phyloP scores from a whole-genome alignment of 1,284 basidiomycete species.

The Marasmius oreades region DNA sequence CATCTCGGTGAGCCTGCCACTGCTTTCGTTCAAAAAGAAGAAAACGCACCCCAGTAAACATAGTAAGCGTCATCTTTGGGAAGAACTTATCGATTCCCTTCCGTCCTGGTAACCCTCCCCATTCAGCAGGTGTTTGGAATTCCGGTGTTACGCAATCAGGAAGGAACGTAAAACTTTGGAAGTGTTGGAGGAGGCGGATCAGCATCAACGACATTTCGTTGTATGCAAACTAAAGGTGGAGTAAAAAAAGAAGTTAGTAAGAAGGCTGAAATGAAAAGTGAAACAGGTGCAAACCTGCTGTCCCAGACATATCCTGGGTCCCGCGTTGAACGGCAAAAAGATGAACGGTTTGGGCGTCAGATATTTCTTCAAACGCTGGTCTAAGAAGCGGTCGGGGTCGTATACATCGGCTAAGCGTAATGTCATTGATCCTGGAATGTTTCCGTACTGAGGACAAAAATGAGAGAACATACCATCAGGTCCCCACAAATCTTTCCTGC shows the following conservation, averaged over 20 bases:
- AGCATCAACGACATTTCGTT: slow-evolving; percentile 68
- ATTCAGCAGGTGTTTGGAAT: slow-evolving; percentile 40
- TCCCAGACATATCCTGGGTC: slow-evolving; percentile 45
- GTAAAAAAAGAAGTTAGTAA: neutral
- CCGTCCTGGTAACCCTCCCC: slow-evolving; percentile 38
- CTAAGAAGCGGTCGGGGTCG: slow-evolving; percentile 11
- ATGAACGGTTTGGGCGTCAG: slow-evolving; percentile 33
- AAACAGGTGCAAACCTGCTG: slow-evolving; percentile 31
- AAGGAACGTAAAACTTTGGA: slow-evolving; percentile 46
- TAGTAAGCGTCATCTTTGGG: slow-evolving; percentile 52
- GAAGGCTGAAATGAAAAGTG: neutral
- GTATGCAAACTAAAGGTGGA: slow-evolving; percentile 52
- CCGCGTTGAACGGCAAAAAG: slow-evolving; percentile 47
- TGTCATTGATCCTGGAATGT: neutral
- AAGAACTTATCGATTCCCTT: slow-evolving; percentile 46
- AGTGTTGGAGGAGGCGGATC: slow-evolving; percentile 59
- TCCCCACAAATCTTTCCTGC: slow-evolving; percentile 52
- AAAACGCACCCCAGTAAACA: slow-evolving; percentile 46
- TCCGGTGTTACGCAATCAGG: slow-evolving; percentile 40
- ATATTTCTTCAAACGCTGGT: slow-evolving; percentile 7
- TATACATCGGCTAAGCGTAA: slow-evolving; percentile 3
- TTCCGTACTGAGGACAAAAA: neutral
- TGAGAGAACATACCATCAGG: slow-evolving; percentile 35
- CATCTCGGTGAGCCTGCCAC: neutral
- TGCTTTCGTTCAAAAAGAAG: neutral